Conservation (phyloP, 2,329 filamentous ascomycete genomes). For the Xylaria sp. region DNA sequence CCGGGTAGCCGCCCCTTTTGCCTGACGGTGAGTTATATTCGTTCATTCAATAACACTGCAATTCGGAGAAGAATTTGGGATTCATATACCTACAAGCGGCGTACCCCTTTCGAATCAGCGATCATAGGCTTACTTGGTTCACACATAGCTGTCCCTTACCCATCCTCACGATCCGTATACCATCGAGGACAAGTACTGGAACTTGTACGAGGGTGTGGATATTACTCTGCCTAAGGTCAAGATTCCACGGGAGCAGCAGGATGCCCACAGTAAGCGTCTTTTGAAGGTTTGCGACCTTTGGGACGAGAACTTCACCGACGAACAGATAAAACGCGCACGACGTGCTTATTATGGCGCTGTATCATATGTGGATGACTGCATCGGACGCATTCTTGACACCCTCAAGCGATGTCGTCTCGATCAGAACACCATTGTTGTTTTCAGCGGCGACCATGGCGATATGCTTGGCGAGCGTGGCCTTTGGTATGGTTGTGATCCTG, state of each 20-base stretch:
- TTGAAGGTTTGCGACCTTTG: constrained; percentile 82
- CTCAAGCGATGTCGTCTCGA: constrained; percentile 74
- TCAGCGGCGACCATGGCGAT: constrained; percentile 90
- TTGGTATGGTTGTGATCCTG: constrained; percentile 47
- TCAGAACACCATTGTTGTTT: constrained; percentile 84
- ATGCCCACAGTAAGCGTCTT: constrained; percentile 80
- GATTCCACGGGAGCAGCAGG: constrained; percentile 75
- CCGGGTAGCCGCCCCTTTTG: constrained; percentile 71
- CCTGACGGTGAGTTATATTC: constrained; percentile 56
- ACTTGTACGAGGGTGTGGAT: constrained; percentile 81
- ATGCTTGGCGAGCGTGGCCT: constrained; percentile 90
- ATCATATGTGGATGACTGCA: constrained; percentile 89
- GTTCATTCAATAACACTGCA: neutral
- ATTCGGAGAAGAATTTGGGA: neutral
- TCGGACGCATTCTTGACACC: constrained; percentile 73
- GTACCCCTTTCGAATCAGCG: neutral
- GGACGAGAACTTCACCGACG: constrained; percentile 75
- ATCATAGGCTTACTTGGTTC: constrained; percentile 3
- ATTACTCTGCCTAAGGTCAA: constrained; percentile 75
- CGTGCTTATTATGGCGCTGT: constrained; percentile 90
- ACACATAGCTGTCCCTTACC: constrained; percentile 67
- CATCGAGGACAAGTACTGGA: constrained; percentile 91
- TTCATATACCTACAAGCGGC: neutral
- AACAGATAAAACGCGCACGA: constrained; percentile 78
- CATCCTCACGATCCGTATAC: constrained; percentile 95